Conservation (phyloP, 345 rosid species). For the Aethionema arabicum region DNA sequence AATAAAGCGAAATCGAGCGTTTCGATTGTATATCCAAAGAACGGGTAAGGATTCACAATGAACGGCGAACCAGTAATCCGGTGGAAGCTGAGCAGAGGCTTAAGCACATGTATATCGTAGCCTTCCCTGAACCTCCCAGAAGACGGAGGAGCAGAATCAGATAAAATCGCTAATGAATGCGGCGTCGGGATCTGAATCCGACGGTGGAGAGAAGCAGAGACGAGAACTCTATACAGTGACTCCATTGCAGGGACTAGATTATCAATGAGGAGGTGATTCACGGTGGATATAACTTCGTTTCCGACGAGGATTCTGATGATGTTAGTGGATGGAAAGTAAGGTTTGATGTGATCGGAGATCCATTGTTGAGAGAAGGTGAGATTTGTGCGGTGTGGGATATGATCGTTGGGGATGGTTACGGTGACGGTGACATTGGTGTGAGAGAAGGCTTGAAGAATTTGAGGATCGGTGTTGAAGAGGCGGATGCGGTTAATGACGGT, state of each 20-base stretch:
- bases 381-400: constrained; percentile 61
- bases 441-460: constrained; percentile 63
- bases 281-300: constrained; percentile 71
- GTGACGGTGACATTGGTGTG: constrained; percentile 60
- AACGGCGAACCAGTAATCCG: constrained; percentile 62
- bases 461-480: constrained; percentile 63
- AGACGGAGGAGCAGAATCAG: constrained; percentile 70
- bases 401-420: constrained; percentile 65
- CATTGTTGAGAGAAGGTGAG: constrained; percentile 57
- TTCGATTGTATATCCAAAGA: constrained; percentile 59
- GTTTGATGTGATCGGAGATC: constrained; percentile 54
- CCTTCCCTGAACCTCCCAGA: constrained; percentile 64
- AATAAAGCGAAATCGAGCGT: constrained; percentile 81
- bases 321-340: constrained; percentile 61
- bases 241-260: constrained; percentile 73
- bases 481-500: constrained; percentile 65
- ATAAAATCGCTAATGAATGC: constrained; percentile 71
- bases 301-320: constrained; percentile 78
- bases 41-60: constrained; percentile 84
- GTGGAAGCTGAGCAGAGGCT: constrained; percentile 77
- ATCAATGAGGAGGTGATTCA: constrained; percentile 42
- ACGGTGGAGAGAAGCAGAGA: constrained; percentile 49
- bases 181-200: constrained; percentile 79
- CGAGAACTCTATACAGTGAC: constrained; percentile 69
- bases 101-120: constrained; percentile 57